Base-by-base conservation (phyloP, 306 rosid species). In the Dalbergia cochinchinensis region DNA sequence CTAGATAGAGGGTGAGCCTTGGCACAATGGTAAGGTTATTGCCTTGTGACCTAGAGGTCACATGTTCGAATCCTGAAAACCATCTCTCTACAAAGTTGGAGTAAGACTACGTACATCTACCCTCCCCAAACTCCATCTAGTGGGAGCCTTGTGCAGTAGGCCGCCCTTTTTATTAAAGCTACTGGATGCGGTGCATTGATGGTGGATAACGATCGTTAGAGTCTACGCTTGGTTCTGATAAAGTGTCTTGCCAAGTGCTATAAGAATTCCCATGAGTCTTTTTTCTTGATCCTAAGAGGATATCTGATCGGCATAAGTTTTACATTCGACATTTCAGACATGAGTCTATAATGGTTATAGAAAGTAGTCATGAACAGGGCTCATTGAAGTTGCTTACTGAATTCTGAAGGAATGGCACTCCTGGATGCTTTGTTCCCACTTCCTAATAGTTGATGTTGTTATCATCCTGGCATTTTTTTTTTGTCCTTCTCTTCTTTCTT, bases 171-270 rank as follows among this genome's bases (percentile, higher is more conserved):
- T 4, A 37, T 37, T 4, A 1, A 37, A 37, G 41, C 14, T 62
- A 31, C 50, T 31, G 6, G 50, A 35, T 61, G 16, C 8, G 60
- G 11, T 37, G 37, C 35, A 45, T 66, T 53, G 8, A 16, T 14
- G 22, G 31, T 11, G 42, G 16, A 13, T 39, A 55, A 54, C 55
- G 68, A 78, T 42, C 55, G 12, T 66, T 13, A n/a, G 54, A 41
- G 14, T 22, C 70, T 44, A 55, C 75, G 19, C 34, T 73, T 55
- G 75, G 42, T 54, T 67, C 22, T 67, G 65, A 66, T 74, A 58
- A 66, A 65, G 47, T 59, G 12, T 68, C 63, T 34, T 66, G 45
- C 15, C 51, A 41, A 53, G 42, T 72, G 58, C 22, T 64, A 64
- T 39, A n/a, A 22, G 39, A n/a, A 73, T 54, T 53, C 37, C 37